phyloP scores from a whole-genome alignment of 768 basidiomycete genomes.

The Agrocybe praecox region DNA sequence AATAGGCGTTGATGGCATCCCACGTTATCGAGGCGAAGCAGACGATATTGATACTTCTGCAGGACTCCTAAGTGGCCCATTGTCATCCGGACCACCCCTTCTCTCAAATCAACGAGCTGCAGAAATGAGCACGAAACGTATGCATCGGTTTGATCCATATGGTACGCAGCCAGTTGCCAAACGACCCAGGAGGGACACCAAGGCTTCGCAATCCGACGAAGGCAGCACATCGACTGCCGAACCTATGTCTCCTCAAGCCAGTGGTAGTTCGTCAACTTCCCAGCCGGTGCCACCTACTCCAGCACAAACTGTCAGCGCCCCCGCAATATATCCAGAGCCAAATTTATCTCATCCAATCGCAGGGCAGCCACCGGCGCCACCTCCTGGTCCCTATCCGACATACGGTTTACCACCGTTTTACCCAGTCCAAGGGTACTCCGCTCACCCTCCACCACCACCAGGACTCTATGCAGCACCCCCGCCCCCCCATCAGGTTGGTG shows the following conservation, averaged over 20 bases:
- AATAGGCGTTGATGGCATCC: conserved; percentile 79
- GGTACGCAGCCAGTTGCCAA: conserved; percentile 29
- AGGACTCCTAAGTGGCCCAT: conserved; percentile 38
- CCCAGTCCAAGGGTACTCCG: conserved; percentile 5
- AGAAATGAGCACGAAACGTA: conserved; percentile 38
- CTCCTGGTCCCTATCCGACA: conserved; percentile 14
- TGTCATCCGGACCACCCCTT: conserved; percentile 46
- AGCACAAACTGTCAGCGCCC: background rate
- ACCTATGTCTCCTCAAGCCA: conserved; percentile 17
- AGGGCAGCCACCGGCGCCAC: background rate
- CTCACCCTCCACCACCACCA: conserved; percentile 18
- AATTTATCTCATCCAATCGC: conserved; percentile 5
- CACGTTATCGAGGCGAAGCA: conserved; percentile 82
- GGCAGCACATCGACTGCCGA: conserved; percentile 14
- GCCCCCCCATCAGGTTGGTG: conserved; percentile 7
- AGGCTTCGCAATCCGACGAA: conserved; percentile 20
- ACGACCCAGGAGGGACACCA: conserved; percentile 39
- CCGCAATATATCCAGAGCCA: conserved; percentile 14
- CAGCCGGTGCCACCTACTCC: conserved; percentile 16
- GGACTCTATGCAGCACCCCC: conserved; percentile 14
- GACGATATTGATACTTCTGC: conserved; percentile 64
- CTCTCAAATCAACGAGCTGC: conserved; percentile 47
- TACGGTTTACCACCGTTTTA: conserved; percentile 20
- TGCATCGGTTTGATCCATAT: conserved; percentile 48
- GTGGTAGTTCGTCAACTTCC: conserved; percentile 13